Base-by-base conservation (phyloP, 202 grass and related monocot genomes). In the Schoenoplectus tabernaemontani region DNA sequence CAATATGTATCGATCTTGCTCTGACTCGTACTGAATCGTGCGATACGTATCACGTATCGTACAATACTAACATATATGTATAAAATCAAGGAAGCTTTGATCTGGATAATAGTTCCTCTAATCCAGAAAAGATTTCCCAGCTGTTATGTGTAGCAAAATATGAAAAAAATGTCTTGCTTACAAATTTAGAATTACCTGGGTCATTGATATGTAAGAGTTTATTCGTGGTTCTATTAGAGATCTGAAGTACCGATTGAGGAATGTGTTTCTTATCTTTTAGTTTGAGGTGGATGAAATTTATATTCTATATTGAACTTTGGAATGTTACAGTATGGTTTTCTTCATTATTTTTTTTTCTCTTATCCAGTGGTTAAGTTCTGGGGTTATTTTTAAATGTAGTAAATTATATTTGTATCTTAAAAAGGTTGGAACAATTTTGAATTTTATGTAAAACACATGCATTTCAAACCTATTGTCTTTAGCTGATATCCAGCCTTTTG, bases 351-450 rank as follows among this genome's bases (percentile, higher is more conserved):
- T 75, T 9, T 28, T 56, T 54, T 28, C 28, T 28, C 28, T 13
- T 34, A 7, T 37, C 44, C 36, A 13, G 28, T 28, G 28, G 16
- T 53, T 26, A 0, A 33, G 28, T 56, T 1, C 54, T 15, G 30
- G 19, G 28, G 28, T 28, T n/a, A 17, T 56, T 20, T 56, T 24
- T 75, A 75, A 75, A 54, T 78, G n/a, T 36, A 59, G 16, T 78
- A 78, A 46, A 42, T 41, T 61, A 86, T 41, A 0, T 70, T 48
- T 47, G 11, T 81, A 59, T 62, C 56, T 75, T 13, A 30, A 64
- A 74, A 54, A 36, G 28, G 28, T 80, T 51, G 7, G n/a, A 20
- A 43, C 76, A 2, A 48, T 53, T 20, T 9, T 53, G 43, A 13
- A 74, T 51, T 48, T 53, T n/a, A n/a, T 15, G 24, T 2, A 74